Conservation (phyloP, 352 stramenopile genomes). For the Pythium plurisporium region DNA sequence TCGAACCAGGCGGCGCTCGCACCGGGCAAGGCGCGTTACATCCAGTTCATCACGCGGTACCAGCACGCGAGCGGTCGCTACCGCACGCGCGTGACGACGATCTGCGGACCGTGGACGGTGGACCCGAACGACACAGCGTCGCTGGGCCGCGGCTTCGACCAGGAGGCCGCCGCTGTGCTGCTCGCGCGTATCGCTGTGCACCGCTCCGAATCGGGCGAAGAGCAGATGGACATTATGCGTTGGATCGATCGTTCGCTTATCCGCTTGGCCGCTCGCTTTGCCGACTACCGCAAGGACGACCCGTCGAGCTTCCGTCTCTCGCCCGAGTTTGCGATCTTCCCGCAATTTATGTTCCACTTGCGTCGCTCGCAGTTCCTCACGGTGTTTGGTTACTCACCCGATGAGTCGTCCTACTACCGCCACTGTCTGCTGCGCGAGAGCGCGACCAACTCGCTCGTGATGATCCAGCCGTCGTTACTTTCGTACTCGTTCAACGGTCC, state of each 20-base stretch:
- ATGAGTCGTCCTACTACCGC: slow-evolving; percentile 98
- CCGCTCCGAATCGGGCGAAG: slow-evolving; percentile 80
- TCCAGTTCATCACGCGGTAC: slow-evolving; percentile 99
- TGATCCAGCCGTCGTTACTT: slow-evolving; percentile 99
- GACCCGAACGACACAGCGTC: slow-evolving; percentile 91
- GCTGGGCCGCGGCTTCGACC: slow-evolving; percentile 96
- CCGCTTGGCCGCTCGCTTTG: slow-evolving; percentile 97
- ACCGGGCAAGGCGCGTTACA: slow-evolving; percentile 92
- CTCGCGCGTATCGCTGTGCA: slow-evolving; percentile 89
- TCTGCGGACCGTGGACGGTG: slow-evolving; percentile 94
- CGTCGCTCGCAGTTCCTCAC: slow-evolving; percentile 99
- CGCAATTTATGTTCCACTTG: slow-evolving; percentile 99
- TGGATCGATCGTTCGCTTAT: slow-evolving; percentile 97
- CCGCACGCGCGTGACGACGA: slow-evolving; percentile 95
- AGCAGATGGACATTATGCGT: slow-evolving; percentile 87
- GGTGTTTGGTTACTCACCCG: slow-evolving; percentile 98
- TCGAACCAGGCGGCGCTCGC: slow-evolving; percentile 74
- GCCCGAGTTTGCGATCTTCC: slow-evolving; percentile 98
- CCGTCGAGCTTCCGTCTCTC: slow-evolving; percentile 95
- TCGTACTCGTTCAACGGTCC: slow-evolving; percentile 96
- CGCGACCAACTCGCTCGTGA: slow-evolving; percentile 98
- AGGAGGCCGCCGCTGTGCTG: slow-evolving; percentile 97
- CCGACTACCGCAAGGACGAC: slow-evolving; percentile 98
- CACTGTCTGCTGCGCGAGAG: slow-evolving; percentile 94
- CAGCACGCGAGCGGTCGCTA: slow-evolving; percentile 95